These are phyloP conservation scores for Plasmodium reichenowi DNA, from an alignment of 169 alveolate species.

Conservation along the genomic window DNA sequence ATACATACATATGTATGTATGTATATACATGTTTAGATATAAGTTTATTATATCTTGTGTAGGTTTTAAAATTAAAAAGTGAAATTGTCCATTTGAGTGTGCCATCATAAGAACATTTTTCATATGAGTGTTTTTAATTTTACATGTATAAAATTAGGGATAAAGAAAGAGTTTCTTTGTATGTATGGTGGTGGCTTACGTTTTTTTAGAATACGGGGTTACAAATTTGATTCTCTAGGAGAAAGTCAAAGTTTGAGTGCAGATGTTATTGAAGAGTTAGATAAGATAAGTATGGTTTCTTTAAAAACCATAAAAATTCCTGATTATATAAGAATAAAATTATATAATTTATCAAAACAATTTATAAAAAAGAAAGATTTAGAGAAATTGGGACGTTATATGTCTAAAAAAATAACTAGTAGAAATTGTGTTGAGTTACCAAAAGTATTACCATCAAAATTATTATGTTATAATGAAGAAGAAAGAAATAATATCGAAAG, in stretches of 20 bases:
- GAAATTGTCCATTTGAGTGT: too few relatives aligned
- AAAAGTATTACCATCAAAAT: conserved; percentile 86
- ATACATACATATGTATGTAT: too few relatives aligned
- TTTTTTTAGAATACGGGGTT: conserved; percentile 9
- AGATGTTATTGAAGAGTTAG: conserved; percentile 40
- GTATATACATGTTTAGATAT: too few relatives aligned
- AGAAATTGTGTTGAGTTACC: conserved; percentile 89
- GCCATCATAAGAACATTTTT: too few relatives aligned
- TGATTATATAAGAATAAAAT: conserved; percentile 78
- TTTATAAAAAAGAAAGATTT: conserved; percentile 84
- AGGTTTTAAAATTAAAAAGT: too few relatives aligned
- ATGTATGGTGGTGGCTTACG: not conserved
- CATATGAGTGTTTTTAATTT: too few relatives aligned
- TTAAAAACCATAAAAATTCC: conserved; percentile 81
- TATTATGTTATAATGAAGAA: conserved; percentile 17
- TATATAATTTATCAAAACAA: conserved; percentile 79
- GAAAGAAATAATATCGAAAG: conserved; percentile 54
- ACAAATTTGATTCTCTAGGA: conserved; percentile 40
- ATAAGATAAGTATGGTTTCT: conserved; percentile 55
- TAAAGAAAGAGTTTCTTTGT: not conserved
- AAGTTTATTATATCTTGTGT: too few relatives aligned
- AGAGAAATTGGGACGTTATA: conserved; percentile 85
- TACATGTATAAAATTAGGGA: too few relatives aligned
- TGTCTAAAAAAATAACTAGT: conserved; percentile 81
- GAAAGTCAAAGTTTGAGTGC: conserved; percentile 73